Conservation (phyloP, 2,329 filamentous ascomycete species). For the Dissoconium aciculare region DNA sequence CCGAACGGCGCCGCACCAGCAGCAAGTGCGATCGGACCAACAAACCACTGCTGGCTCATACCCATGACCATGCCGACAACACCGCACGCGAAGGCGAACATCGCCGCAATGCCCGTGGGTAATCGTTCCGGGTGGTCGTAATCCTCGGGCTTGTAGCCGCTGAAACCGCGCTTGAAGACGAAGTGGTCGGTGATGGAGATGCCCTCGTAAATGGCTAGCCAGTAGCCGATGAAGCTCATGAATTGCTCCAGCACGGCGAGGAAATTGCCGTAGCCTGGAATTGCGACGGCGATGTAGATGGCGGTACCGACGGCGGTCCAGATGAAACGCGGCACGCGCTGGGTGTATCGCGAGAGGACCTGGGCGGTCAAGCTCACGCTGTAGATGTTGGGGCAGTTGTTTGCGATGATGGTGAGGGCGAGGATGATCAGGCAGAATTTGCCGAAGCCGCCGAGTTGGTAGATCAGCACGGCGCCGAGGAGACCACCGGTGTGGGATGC, state of each 20-base stretch:
- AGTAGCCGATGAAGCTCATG: slow-evolving; percentile 49
- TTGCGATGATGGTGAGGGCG: slow-evolving; percentile 31
- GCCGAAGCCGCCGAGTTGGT: slow-evolving; percentile 51
- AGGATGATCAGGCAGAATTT: slow-evolving; percentile 47
- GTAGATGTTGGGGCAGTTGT: slow-evolving; percentile 42
- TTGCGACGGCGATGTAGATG: slow-evolving; percentile 53
- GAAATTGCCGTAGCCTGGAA: slow-evolving; percentile 54
- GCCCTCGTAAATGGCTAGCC: slow-evolving; percentile 59
- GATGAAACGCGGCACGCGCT: slow-evolving; percentile 50
- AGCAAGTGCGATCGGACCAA: slow-evolving; percentile 49
- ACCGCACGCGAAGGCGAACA: slow-evolving; percentile 48
- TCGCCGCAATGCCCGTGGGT: slow-evolving; percentile 48
- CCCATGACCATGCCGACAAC: slow-evolving; percentile 51
- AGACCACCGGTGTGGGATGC: slow-evolving; percentile 50
- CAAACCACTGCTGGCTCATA: slow-evolving; percentile 56
- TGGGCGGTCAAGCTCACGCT: slow-evolving; percentile 52
- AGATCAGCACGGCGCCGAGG: slow-evolving; percentile 48
- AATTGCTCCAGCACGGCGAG: slow-evolving; percentile 52
- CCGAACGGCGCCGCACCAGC: slow-evolving; percentile 39
- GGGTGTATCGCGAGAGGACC: slow-evolving; percentile 44
- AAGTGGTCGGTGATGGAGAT: slow-evolving; percentile 53
- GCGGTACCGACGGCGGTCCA: slow-evolving; percentile 49
- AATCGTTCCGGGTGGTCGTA: slow-evolving; percentile 45
- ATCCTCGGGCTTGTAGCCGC: slow-evolving; percentile 42
- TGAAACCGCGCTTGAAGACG: slow-evolving; percentile 48